phyloP scores from a whole-genome alignment of 192 early-diverging fungal genomes.

The Coemansia sp. region DNA sequence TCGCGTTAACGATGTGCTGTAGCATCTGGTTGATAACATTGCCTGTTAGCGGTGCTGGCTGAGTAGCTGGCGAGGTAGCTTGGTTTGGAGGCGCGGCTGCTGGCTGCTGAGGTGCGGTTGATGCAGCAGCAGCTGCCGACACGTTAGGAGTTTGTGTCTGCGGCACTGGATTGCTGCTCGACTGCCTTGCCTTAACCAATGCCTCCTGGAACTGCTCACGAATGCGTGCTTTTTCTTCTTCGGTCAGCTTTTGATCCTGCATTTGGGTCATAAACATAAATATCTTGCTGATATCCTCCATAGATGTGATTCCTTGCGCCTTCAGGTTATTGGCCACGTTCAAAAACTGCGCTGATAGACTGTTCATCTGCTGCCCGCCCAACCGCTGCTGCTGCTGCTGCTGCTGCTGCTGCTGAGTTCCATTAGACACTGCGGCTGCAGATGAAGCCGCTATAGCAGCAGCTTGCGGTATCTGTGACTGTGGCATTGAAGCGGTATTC shows the following conservation, averaged over 20 bases:
- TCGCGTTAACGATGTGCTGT: slow-evolving; percentile 6
- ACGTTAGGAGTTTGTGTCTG: not conserved
- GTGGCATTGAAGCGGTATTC: slow-evolving; percentile 3
- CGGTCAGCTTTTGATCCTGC: slow-evolving; percentile 9
- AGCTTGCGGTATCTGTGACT: not conserved
- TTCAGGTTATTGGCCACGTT: slow-evolving; percentile 4
- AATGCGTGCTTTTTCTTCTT: slow-evolving; percentile 8
- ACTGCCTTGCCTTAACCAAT: slow-evolving; percentile 9
- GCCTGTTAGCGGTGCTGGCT: slow-evolving; percentile 6
- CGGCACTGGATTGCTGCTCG: not conserved
- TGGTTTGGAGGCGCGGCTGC: not conserved
- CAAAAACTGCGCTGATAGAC: not conserved
- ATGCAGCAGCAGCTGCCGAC: slow-evolving; percentile 2
- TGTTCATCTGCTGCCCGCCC: not conserved
- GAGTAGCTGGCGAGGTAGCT: slow-evolving; percentile 22
- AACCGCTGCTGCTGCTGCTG: slow-evolving; percentile 2
- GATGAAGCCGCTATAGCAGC: not conserved
- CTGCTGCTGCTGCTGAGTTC: not conserved
- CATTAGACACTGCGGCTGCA: not conserved
- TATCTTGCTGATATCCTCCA: slow-evolving; percentile 7
- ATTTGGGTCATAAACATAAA: slow-evolving; percentile 6
- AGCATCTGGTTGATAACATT: slow-evolving; percentile 16
- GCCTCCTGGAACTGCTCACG: slow-evolving; percentile 4
- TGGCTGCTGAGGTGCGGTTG: slow-evolving; percentile 10
- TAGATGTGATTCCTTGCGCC: slow-evolving; percentile 15